Conservation (phyloP, 2,329 filamentous ascomycete genomes). For the Nothophaeocryptopus gaeumannii region DNA sequence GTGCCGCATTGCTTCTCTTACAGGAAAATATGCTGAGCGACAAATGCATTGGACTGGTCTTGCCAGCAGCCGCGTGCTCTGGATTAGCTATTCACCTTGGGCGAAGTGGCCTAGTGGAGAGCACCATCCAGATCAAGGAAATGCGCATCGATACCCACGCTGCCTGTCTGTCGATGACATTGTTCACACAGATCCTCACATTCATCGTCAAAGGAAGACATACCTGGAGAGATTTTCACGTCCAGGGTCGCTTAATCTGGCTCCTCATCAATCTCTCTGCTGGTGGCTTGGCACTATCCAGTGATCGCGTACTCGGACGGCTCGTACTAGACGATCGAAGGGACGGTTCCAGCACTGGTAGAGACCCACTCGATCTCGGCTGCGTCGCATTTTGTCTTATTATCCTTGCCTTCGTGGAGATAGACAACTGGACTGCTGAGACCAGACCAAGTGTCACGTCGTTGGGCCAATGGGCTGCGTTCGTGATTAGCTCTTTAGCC, state of each 20-base stretch:
- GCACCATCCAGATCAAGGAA: no score
- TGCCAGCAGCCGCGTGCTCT: no score
- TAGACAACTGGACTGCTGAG: background rate
- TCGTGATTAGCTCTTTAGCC: background rate
- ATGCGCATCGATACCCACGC: no score
- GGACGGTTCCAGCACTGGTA: no score
- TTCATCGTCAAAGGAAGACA: no score
- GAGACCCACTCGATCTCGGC: background rate
- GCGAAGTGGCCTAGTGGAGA: no score
- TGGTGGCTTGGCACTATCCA: background rate
- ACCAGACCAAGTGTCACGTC: background rate
- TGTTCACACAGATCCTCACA: no score
- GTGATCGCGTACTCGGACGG: background rate
- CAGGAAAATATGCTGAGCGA: conserved; percentile 12
- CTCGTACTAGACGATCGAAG: background rate
- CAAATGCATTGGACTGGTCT: background rate
- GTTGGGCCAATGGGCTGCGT: background rate
- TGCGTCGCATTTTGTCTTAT: background rate
- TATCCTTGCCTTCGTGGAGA: background rate
- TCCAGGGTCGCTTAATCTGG: background rate
- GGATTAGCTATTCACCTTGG: no score
- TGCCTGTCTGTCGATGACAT: no score
- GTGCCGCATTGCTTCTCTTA: conserved; percentile 5
- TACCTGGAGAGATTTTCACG: background rate
- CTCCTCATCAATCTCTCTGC: background rate